A percentile compares a stretch with the other conserved stretches of the same genome.
These are phyloP conservation scores for Baudoinia panamericana DNA, from an alignment of 495 filamentous ascomycete species.

Conservation along the genomic window DNA sequence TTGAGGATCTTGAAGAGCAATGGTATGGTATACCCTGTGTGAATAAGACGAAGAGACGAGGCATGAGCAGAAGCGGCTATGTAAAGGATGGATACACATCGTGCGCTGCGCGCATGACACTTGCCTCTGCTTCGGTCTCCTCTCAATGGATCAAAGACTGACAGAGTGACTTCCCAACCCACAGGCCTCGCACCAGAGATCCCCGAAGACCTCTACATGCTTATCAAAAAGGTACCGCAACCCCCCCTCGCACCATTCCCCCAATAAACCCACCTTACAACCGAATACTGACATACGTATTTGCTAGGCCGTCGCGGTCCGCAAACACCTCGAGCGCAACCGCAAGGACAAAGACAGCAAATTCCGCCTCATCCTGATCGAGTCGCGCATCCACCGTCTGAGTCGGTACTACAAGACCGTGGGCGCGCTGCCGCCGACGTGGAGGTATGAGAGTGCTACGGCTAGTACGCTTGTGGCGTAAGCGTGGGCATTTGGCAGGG, in stretches of 20 bases:
- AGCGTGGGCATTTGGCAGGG: conserved; percentile 11
- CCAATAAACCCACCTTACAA: background rate
- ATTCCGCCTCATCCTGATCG: conserved; percentile 99
- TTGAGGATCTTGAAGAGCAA: conserved; percentile 92
- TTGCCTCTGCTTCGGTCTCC: conserved; percentile 91
- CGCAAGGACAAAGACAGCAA: conserved; percentile 99
- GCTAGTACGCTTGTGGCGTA: conserved; percentile 48
- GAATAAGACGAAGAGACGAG: conserved; percentile 11
- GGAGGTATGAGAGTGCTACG: conserved; percentile 65
- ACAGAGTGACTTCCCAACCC: conserved; percentile 71
- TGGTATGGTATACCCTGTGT: conserved; percentile 47
- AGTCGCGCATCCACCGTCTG: conserved; percentile 98
- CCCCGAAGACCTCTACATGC: conserved; percentile 94
- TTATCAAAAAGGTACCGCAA: conserved; percentile 87
- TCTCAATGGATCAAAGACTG: too few relatives aligned
- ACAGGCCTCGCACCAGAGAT: conserved; percentile 94
- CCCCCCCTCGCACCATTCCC: conserved; percentile 8
- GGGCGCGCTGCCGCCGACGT: conserved; percentile 93
- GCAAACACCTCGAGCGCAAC: conserved; percentile 99
- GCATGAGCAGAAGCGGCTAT: conserved; percentile 5
- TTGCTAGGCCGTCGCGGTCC: conserved; percentile 80
- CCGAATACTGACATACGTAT: background rate
- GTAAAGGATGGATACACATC: conserved; percentile 14
- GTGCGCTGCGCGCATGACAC: background rate
- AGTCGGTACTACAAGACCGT: conserved; percentile 98